Conservation (phyloP, 257 asterid species). For the Ligustrum vulgare region DNA sequence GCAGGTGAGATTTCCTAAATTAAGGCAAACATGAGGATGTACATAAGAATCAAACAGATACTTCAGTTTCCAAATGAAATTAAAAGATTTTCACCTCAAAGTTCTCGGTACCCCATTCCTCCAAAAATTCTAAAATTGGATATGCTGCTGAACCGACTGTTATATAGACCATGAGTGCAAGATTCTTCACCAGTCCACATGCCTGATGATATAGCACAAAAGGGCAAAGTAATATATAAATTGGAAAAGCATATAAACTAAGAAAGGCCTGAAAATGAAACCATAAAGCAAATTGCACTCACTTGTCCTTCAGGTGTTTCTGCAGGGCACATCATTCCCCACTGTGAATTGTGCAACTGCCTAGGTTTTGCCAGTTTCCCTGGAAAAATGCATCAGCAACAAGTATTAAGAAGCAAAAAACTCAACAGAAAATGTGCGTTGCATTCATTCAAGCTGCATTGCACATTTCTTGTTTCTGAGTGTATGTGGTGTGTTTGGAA, state of each 20-base stretch:
- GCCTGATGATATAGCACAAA: constrained; percentile 52
- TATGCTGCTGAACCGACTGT: constrained; percentile 98
- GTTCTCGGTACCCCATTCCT: constrained; percentile 99
- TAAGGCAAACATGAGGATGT: neutral
- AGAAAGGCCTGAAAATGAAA: constrained; percentile 10
- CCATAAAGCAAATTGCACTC: constrained; percentile 27
- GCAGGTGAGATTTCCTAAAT: constrained; percentile 94
- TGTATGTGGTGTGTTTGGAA: neutral
- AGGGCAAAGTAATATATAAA: constrained; percentile 12
- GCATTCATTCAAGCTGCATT: constrained; percentile 1
- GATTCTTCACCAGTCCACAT: constrained; percentile 96
- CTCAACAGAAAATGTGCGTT: neutral
- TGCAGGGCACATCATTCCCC: constrained; percentile 99
- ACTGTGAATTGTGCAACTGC: constrained; percentile 95
- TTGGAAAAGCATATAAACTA: neutral
- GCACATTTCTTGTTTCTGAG: neutral
- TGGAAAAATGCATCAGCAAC: constrained; percentile 28
- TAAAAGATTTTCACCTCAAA: constrained; percentile 62
- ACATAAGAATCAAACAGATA: constrained; percentile 15
- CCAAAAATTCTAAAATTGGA: constrained; percentile 91
- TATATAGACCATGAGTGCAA: constrained; percentile 92
- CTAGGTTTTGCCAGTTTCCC: constrained; percentile 98
- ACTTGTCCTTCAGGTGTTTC: constrained; percentile 99
- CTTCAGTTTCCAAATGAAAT: constrained; percentile 3
- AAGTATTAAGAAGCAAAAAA: constrained; percentile 3